A percentile compares a stretch with the other conserved stretches of the same genome.
phyloP scores from a whole-genome alignment of 306 rosid species.

The Benincasa hispida region DNA sequence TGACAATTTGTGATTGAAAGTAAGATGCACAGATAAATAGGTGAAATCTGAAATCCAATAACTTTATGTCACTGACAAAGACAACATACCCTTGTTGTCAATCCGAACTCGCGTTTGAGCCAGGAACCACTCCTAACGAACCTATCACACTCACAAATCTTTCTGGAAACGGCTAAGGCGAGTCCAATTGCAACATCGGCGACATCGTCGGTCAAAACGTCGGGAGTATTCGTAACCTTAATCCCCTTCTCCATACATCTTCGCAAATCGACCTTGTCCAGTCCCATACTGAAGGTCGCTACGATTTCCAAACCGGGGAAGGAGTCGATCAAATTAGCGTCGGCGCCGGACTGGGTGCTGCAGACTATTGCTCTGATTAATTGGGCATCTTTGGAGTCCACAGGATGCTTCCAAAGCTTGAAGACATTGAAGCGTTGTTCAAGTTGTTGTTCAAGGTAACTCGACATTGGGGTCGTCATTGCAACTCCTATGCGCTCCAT shows the following conservation, averaged over 20 bases:
- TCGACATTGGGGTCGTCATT: slow-evolving; percentile 24
- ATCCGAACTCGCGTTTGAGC: slow-evolving; percentile 14
- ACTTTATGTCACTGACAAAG: no score
- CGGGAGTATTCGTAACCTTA: slow-evolving; percentile 52
- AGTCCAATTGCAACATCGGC: slow-evolving; percentile 52
- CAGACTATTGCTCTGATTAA: slow-evolving; percentile 34
- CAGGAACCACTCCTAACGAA: slow-evolving; percentile 24
- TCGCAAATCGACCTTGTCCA: slow-evolving; percentile 38
- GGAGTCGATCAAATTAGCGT: slow-evolving; percentile 29
- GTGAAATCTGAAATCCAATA: no score
- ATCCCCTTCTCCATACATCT: slow-evolving; percentile 32
- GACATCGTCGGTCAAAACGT: slow-evolving; percentile 51
- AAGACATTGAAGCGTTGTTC: slow-evolving; percentile 37
- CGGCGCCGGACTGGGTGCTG: slow-evolving; percentile 24
- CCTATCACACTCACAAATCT: slow-evolving; percentile 26
- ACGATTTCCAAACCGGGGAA: slow-evolving; percentile 45
- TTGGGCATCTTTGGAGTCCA: slow-evolving; percentile 10
- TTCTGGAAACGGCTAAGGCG: slow-evolving; percentile 27
- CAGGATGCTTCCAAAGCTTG: slow-evolving; percentile 28
- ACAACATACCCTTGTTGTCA: slow-evolving; percentile 27
- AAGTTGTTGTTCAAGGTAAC: slow-evolving; percentile 29
- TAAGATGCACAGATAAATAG: no score
- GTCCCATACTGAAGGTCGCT: slow-evolving; percentile 47
- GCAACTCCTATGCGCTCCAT: slow-evolving; percentile 18
- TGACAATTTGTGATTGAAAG: no score